A percentile compares a stretch with the other conserved stretches of the same genome.
These are phyloP conservation scores for Tuber indicum DNA, from an alignment of 495 filamentous ascomycete species.

Conservation along the genomic window DNA sequence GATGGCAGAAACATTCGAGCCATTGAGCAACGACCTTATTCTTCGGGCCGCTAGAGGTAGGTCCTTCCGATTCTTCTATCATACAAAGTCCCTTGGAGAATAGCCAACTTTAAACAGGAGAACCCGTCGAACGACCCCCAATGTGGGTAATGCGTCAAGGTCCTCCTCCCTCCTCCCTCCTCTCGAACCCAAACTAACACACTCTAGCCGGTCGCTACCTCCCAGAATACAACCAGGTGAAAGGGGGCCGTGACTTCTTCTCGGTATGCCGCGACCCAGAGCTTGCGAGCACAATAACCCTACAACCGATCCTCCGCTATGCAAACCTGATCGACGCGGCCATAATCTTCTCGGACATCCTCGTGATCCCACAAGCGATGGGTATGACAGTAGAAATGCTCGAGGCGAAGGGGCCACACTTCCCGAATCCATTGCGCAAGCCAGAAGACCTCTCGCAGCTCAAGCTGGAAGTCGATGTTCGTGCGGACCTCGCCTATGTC, in stretches of 20 bases:
- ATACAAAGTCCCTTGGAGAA: conserved; percentile 8
- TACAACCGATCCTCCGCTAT: conserved; percentile 90
- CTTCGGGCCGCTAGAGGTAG: conserved; percentile 80
- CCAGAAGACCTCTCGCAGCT: conserved; percentile 80
- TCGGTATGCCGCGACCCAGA: conserved; percentile 90
- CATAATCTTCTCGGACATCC: conserved; percentile 98
- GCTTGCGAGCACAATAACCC: conserved; percentile 79
- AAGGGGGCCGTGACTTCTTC: conserved; percentile 87
- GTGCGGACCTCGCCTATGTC: conserved; percentile 79
- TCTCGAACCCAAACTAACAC: conserved; percentile 14
- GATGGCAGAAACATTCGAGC: conserved; percentile 63
- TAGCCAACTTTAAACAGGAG: conserved; percentile 52
- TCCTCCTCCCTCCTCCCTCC: conserved; percentile 38
- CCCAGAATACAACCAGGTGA: conserved; percentile 83
- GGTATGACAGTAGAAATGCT: conserved; percentile 97
- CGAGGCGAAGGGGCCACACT: conserved; percentile 89
- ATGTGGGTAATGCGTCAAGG: conserved; percentile 99
- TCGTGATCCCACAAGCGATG: conserved; percentile 95
- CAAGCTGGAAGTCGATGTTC: conserved; percentile 70
- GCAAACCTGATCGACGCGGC: conserved; percentile 87
- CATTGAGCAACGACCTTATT: conserved; percentile 83
- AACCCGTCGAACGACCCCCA: conserved; percentile 82
- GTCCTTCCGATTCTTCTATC: conserved; percentile 26
- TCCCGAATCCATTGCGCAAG: conserved; percentile 71
- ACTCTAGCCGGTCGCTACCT: conserved; percentile 84